These are phyloP conservation scores for Quercus phellos DNA, from an alignment of 331 rosid genomes.

Conservation along the genomic window DNA sequence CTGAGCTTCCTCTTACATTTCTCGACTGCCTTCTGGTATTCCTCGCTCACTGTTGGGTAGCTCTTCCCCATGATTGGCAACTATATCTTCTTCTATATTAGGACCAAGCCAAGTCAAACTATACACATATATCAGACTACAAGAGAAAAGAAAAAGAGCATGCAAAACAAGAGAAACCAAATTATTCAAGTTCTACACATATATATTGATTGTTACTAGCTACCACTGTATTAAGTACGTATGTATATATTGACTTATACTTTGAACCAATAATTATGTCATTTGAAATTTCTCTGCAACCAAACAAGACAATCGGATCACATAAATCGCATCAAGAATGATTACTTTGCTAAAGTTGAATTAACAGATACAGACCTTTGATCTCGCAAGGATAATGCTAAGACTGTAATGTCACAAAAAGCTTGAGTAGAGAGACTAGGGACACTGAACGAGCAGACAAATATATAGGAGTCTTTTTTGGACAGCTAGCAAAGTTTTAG, in stretches of 20 bases:
- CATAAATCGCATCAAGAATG: not conserved
- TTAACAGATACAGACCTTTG: not conserved
- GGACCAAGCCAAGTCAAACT: not conserved
- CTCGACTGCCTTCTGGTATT: conserved; percentile 36
- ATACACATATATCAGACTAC: not conserved
- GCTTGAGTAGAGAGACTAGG: too few species aligned
- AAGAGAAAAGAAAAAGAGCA: too few species aligned
- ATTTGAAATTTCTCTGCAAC: too few species aligned
- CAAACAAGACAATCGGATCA: not conserved
- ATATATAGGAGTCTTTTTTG: not conserved
- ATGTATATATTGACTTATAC: too few species aligned
- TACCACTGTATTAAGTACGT: too few species aligned
- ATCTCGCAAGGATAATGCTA: not conserved
- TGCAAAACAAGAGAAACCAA: too few species aligned
- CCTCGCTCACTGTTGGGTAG: conserved; percentile 40
- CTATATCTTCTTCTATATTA: not conserved
- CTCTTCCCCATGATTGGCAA: conserved; percentile 35
- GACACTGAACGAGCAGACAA: not conserved
- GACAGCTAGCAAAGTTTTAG: not conserved
- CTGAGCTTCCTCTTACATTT: conserved; percentile 52
- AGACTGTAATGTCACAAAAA: not conserved
- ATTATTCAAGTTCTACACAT: too few species aligned
- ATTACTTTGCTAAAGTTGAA: not conserved
- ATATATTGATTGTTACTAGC: too few species aligned
- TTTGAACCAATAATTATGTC: too few species aligned